Percentiles rank a stretch among this genome's conserved stretches.
Evolutionary conservation across 306 rosid genomes (phyloP).

Genomic region (Acacia acuminata): DNA sequence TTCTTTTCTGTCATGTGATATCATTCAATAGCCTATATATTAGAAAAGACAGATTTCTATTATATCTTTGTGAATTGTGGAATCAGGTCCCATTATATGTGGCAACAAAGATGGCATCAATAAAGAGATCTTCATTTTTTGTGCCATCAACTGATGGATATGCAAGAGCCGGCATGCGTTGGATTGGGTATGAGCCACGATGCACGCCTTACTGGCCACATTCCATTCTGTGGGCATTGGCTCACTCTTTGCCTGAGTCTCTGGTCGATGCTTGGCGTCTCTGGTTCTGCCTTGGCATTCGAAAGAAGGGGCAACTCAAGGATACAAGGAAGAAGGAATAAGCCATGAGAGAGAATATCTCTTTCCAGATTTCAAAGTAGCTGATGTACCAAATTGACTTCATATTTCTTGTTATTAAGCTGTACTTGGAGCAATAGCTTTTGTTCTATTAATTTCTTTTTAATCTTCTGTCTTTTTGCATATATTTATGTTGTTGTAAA

Average conservation of each 20-base stretch:
- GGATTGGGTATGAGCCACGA: constrained; percentile 90
- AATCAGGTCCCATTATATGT: constrained; percentile 89
- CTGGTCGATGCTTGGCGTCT: constrained; percentile 80
- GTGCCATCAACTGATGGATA: constrained; percentile 87
- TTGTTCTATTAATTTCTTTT: constrained; percentile 26
- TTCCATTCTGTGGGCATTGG: constrained; percentile 76
- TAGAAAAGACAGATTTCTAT: background rate
- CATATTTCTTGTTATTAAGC: constrained; percentile 5
- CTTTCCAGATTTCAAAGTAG: background rate
- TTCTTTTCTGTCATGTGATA: background rate
- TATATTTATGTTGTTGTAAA: constrained; percentile 12
- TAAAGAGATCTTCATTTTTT: constrained; percentile 80
- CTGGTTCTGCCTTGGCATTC: constrained; percentile 58
- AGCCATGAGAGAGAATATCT: background rate
- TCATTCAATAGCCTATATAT: background rate
- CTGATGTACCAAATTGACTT: constrained; percentile 11
- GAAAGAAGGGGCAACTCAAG: constrained; percentile 86
- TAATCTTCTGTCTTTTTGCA: constrained; percentile 1
- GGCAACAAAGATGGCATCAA: constrained; percentile 99
- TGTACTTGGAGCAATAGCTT: constrained; percentile 17
- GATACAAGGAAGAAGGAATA: constrained; percentile 69
- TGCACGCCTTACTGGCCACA: constrained; percentile 99
- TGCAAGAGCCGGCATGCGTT: constrained; percentile 71
- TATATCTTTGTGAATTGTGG: background rate
- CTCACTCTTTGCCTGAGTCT: constrained; percentile 60